A percentile compares a stretch with the other conserved stretches of the same genome.
phyloP scores from a whole-genome alignment of 495 filamentous ascomycete species.

The Chaetomidium leptoderma region DNA sequence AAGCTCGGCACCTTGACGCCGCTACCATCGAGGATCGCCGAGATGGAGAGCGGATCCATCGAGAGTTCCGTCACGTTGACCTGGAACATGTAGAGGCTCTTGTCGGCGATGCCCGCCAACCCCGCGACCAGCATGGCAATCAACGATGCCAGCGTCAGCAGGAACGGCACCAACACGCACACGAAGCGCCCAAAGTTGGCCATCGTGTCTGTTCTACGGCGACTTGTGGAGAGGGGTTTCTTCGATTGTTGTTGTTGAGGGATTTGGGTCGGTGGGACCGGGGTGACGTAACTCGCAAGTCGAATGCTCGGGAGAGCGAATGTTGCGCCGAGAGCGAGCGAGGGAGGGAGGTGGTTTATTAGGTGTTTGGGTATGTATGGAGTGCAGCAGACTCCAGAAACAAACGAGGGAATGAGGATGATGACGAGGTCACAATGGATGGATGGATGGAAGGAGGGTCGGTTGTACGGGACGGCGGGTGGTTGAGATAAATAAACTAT shows the following conservation, averaged over 20 bases:
- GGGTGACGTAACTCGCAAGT: slow-evolving; percentile 8
- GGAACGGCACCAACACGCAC: slow-evolving; percentile 78
- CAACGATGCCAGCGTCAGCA: slow-evolving; percentile 66
- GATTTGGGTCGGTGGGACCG: background rate
- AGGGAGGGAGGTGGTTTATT: background rate
- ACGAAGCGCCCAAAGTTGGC: slow-evolving; percentile 60
- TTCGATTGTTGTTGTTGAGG: background rate
- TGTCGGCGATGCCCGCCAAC: slow-evolving; percentile 65
- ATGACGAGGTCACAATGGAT: background rate
- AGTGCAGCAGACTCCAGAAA: background rate
- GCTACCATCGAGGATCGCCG: slow-evolving; percentile 19
- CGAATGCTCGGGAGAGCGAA: background rate
- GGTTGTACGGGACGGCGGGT: background rate
- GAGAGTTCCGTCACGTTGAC: slow-evolving; percentile 53
- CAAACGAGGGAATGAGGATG: background rate
- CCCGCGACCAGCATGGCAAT: slow-evolving; percentile 69
- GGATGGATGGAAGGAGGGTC: background rate
- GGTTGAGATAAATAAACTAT: slow-evolving; percentile 16
- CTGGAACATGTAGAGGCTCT: slow-evolving; percentile 68
- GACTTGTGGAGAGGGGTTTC: no score
- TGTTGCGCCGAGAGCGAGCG: background rate
- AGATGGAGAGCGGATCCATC: slow-evolving; percentile 32
- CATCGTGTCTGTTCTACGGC: slow-evolving; percentile 23
- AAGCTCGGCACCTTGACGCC: slow-evolving; percentile 11
- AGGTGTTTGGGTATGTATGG: background rate